Evolutionary conservation across 192 early-diverging fungal genomes (phyloP).

Genomic region (Backusella tuberculispora): DNA sequence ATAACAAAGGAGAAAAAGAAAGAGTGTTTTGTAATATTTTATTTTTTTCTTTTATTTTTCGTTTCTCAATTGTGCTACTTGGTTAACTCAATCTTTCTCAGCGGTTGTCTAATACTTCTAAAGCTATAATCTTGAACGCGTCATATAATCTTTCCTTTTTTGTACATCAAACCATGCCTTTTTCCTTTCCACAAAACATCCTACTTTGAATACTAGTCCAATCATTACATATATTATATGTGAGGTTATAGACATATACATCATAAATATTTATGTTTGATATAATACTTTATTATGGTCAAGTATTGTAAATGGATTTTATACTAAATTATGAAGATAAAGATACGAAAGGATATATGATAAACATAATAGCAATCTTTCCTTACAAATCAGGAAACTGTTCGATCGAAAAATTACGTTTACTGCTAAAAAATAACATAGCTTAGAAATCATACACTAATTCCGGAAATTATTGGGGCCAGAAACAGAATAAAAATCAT

Average conservation of each 20-base stretch:
- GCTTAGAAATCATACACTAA: no score
- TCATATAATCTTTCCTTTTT: constrained; percentile 6
- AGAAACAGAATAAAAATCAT: no score
- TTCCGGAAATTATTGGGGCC: no score
- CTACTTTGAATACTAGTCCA: no score
- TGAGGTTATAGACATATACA: no score
- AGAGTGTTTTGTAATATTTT: not conserved
- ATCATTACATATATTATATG: no score
- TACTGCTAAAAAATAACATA: no score
- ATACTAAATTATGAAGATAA: not conserved
- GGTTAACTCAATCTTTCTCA: not conserved
- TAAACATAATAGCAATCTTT: constrained; percentile 40
- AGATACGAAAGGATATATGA: not conserved
- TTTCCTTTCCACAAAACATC: no score
- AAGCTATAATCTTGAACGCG: not conserved
- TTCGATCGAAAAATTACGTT: constrained; percentile 16
- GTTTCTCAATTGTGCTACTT: not conserved
- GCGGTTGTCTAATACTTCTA: not conserved
- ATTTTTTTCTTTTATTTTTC: no score
- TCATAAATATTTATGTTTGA: no score
- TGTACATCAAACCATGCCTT: not conserved
- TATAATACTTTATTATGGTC: no score
- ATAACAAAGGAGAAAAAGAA: not conserved
- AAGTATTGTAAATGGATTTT: no score
- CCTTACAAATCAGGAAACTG: constrained; percentile 42